These are phyloP conservation scores for Pholiota conissans DNA, from an alignment of 768 basidiomycete species.

Conservation along the genomic window DNA sequence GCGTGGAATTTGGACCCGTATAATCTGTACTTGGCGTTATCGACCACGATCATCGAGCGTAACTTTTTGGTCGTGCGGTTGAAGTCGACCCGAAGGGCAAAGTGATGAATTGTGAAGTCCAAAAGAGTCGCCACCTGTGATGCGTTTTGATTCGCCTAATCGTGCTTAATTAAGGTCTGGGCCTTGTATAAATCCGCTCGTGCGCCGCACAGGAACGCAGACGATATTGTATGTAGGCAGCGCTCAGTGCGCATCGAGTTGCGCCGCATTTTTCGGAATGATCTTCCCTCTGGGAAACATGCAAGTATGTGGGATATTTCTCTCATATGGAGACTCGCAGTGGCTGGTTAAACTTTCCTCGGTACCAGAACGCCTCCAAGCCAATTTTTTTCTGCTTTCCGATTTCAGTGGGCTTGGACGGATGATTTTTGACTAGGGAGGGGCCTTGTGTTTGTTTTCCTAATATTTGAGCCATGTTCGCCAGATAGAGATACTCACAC, in stretches of 20 bases:
- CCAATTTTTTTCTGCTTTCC: not conserved
- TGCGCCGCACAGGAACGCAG: not conserved
- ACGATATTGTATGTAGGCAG: not conserved
- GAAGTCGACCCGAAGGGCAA: not conserved
- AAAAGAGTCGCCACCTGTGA: no score
- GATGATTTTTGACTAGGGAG: not conserved
- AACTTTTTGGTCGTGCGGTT: not conserved
- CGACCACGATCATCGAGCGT: no score
- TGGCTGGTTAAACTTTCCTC: not conserved
- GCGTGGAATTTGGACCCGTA: no score
- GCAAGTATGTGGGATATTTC: not conserved
- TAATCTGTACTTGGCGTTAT: no score
- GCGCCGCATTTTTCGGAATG: not conserved
- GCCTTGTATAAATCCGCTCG: not conserved
- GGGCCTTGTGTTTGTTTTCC: not conserved
- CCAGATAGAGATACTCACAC: not conserved
- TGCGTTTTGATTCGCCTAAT: not conserved
- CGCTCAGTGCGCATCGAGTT: not conserved
- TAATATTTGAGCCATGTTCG: not conserved
- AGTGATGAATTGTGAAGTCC: no score
- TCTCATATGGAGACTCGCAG: not conserved
- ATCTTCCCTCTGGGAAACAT: not conserved
- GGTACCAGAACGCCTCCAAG: not conserved
- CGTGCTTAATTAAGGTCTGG: not conserved
- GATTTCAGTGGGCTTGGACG: not conserved